phyloP scores from a whole-genome alignment of 2,329 filamentous ascomycete genomes.

The Nemania serpens region DNA sequence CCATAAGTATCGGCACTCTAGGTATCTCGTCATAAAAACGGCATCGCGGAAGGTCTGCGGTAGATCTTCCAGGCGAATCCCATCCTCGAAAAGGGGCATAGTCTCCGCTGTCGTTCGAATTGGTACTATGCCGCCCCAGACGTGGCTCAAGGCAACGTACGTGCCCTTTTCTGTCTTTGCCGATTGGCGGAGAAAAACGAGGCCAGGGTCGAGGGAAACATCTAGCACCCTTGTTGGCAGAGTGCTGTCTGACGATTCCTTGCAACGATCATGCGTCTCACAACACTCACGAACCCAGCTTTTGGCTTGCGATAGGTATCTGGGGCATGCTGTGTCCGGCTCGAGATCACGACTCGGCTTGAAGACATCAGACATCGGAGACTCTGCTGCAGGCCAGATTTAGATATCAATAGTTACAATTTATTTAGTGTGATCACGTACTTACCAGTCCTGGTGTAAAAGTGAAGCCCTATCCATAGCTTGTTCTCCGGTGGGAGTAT shows the following conservation, averaged over 20 bases:
- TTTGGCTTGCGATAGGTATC: slow-evolving; percentile 27
- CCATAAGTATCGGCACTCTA: slow-evolving; percentile 30
- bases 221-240: slow-evolving; percentile 30
- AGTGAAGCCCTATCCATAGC: slow-evolving; percentile 28
- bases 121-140: slow-evolving; percentile 29
- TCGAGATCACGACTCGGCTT: slow-evolving; percentile 24
- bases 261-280: slow-evolving; percentile 25
- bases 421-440: background rate
- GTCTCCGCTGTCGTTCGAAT: slow-evolving; percentile 20
- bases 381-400: slow-evolving; percentile 8
- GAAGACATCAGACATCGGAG: slow-evolving; percentile 25
- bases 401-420: slow-evolving; percentile 6
- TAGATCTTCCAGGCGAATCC: slow-evolving; percentile 25
- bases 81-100: slow-evolving; percentile 18
- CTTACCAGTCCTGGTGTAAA: slow-evolving; percentile 27
- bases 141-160: slow-evolving; percentile 28
- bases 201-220: slow-evolving; percentile 21
- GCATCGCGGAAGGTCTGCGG: slow-evolving; percentile 31
- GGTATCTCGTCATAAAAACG: slow-evolving; percentile 16
- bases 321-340: slow-evolving; percentile 18
- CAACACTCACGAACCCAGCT: slow-evolving; percentile 25
- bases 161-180: slow-evolving; percentile 13
- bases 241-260: slow-evolving; percentile 7
- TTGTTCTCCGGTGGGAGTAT: slow-evolving; percentile 14
- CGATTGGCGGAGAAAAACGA: slow-evolving; percentile 27